Conservation (phyloP, 306 rosid genomes). For the Cicer pinnatifidum region DNA sequence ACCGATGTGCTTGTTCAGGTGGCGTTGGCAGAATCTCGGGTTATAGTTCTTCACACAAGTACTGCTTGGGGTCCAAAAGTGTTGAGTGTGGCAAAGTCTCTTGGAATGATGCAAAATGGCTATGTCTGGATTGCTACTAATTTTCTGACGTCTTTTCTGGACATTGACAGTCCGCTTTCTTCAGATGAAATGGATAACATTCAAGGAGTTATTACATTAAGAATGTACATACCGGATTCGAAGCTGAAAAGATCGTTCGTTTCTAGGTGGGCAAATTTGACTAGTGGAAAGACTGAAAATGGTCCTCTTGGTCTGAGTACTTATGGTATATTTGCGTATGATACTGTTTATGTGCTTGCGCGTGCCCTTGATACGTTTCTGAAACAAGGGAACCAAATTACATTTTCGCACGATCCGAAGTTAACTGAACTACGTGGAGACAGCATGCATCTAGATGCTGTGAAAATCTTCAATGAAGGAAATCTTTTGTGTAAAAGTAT, state of each 20-base stretch:
- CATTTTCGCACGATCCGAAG: constrained; percentile 74
- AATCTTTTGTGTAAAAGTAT: constrained; percentile 57
- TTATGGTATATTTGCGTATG: constrained; percentile 81
- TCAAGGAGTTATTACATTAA: constrained; percentile 78
- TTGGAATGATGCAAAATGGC: constrained; percentile 86
- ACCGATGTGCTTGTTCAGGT: constrained; percentile 80
- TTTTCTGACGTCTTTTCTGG: constrained; percentile 68
- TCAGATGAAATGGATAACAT: constrained; percentile 54
- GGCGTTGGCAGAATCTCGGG: constrained; percentile 77
- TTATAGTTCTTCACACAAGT: constrained; percentile 73
- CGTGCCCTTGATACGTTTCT: constrained; percentile 78
- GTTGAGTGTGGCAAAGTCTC: constrained; percentile 66
- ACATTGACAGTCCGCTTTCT: constrained; percentile 58
- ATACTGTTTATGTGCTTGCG: constrained; percentile 85
- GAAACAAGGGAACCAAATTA: constrained; percentile 66
- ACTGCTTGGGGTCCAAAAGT: constrained; percentile 61
- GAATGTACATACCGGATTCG: constrained; percentile 74
- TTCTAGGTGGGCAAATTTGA: constrained; percentile 81
- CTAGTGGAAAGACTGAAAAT: constrained; percentile 49
- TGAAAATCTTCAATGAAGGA: constrained; percentile 81
- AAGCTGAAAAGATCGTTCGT: constrained; percentile 61
- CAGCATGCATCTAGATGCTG: constrained; percentile 67
- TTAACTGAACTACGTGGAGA: constrained; percentile 50
- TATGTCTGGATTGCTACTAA: constrained; percentile 88
- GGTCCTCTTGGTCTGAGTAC: constrained; percentile 67